Percentiles rank a stretch among this genome's conserved stretches.
Conservation (phyloP, 305 asterid species). For the Fraxinus sp. region DNA sequence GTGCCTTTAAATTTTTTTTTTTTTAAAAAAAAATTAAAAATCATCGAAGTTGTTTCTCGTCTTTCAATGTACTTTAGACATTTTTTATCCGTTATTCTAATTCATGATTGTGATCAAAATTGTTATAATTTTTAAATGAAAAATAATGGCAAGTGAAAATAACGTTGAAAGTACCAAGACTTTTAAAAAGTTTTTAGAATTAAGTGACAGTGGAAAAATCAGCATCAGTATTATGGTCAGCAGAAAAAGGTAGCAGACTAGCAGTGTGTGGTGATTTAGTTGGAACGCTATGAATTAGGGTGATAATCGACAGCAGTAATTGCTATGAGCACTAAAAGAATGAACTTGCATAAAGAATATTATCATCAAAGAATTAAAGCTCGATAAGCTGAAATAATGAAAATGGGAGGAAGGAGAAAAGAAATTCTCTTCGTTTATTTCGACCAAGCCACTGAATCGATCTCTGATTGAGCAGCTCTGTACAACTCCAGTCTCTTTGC, state of each 20-base stretch:
- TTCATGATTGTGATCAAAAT: not conserved
- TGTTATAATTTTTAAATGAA: not conserved
- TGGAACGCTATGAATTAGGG: not conserved
- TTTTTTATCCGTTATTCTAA: not conserved
- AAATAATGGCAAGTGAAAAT: not conserved
- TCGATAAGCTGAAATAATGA: not conserved
- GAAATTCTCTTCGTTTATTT: constrained; percentile 31
- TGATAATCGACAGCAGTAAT: not conserved
- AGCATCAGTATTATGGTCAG: not conserved
- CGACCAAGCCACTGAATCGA: constrained; percentile 74
- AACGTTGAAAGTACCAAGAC: not conserved
- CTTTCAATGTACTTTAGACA: not conserved
- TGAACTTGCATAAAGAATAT: not conserved
- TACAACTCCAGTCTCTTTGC: constrained; percentile 76
- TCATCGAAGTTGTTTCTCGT: not conserved
- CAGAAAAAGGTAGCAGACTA: not conserved
- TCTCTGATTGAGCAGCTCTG: constrained; percentile 69
- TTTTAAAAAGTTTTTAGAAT: not conserved
- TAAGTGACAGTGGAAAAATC: not conserved
- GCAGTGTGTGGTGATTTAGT: not conserved
- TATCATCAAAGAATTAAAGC: not conserved
- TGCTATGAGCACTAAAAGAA: not conserved
- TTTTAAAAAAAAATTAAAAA: no score
- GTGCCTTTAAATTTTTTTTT: not conserved
- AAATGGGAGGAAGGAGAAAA: not conserved